These are phyloP conservation scores for Apiospora saccharicola DNA, from an alignment of 2,329 filamentous ascomycete genomes.

Conservation along the genomic window DNA sequence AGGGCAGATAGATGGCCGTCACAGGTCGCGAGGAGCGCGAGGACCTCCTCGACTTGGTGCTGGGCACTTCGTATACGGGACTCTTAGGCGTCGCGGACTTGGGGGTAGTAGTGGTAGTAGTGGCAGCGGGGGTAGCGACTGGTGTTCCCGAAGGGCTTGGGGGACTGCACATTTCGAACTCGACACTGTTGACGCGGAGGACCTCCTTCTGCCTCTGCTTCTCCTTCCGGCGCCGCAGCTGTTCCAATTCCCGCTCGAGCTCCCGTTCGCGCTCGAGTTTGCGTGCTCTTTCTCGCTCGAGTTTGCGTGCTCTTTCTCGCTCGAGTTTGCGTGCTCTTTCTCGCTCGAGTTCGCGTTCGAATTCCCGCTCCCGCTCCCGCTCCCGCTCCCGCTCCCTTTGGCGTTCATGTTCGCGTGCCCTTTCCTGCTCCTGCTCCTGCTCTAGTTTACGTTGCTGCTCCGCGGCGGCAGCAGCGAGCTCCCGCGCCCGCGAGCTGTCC, in stretches of 20 bases:
- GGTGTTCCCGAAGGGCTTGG: not conserved
- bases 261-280: not conserved
- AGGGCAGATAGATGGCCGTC: constrained; percentile 9
- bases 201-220: constrained; percentile 21
- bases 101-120: not conserved
- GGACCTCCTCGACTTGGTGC: not conserved
- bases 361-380: not conserved
- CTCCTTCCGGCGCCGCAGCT: not conserved
- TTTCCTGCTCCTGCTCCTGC: not conserved
- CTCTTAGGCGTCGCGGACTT: not conserved
- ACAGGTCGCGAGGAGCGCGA: not conserved
- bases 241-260: too few species aligned
- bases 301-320: not conserved
- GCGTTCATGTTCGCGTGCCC: not conserved
- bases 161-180: constrained; percentile 20
- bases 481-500: not conserved
- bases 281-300: not conserved
- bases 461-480: not conserved
- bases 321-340: not conserved
- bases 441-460: not conserved
- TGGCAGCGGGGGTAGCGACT: not conserved
- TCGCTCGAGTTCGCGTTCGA: too few species aligned
- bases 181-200: constrained; percentile 8
- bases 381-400: not conserved
- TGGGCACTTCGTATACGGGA: not conserved